These are phyloP conservation scores for Calendula officinalis DNA, from an alignment of 129 eudicot genomes.

Conservation along the genomic window DNA sequence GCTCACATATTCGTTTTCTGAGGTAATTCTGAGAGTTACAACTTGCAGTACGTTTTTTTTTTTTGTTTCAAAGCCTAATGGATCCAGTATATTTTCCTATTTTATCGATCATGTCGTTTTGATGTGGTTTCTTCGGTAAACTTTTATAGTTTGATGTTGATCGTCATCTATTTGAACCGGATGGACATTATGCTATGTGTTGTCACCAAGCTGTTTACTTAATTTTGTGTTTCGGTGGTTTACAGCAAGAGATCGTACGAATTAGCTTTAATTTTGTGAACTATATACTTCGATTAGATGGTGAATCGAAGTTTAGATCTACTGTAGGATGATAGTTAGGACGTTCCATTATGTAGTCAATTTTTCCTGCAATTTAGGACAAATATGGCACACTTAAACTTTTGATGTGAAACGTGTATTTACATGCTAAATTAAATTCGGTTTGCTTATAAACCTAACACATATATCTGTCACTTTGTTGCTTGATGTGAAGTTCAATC, in stretches of 20 bases:
- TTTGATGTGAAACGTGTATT: no score
- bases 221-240: slow-evolving; percentile 14
- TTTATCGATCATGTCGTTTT: slow-evolving; percentile 10
- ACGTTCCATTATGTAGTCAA: not conserved
- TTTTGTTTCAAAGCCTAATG: slow-evolving; percentile 12
- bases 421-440: no score
- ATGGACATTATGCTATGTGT: slow-evolving; percentile 1
- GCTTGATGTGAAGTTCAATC: slow-evolving; percentile 1
- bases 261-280: slow-evolving; percentile 4
- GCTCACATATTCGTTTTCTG: slow-evolving; percentile 2
- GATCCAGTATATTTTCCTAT: slow-evolving; percentile 8
- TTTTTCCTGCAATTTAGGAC: not conserved
- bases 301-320: slow-evolving; percentile 20
- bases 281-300: not conserved
- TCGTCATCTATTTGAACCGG: slow-evolving; percentile 7
- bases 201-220: not conserved
- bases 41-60: not conserved
- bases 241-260: slow-evolving; percentile 17
- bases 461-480: not conserved
- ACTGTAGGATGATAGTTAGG: not conserved
- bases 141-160: slow-evolving; percentile 4
- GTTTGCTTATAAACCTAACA: no score
- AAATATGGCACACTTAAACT: not conserved
- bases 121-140: slow-evolving; percentile 6
- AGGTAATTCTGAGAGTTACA: not conserved